A percentile compares a stretch with the other conserved stretches of the same genome.
Conservation (phyloP, 2,329 filamentous ascomycete genomes). For the Fusarium abutilonis region DNA sequence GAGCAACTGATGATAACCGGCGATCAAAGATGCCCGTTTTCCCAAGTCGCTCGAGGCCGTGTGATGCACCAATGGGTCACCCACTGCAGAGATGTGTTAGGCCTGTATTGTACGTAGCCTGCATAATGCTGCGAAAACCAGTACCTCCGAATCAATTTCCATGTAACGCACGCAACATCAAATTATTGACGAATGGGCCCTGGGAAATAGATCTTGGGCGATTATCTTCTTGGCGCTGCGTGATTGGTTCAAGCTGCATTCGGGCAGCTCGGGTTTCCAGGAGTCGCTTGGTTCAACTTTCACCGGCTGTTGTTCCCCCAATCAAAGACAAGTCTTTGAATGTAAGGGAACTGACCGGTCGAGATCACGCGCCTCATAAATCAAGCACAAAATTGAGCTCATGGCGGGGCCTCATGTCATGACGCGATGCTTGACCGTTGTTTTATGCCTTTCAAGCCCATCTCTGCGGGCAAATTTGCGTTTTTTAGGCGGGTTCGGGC, state of each 20-base stretch:
- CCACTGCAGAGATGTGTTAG: constrained; percentile 4
- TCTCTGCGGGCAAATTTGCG: constrained; percentile 55
- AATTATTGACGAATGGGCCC: constrained; percentile 24
- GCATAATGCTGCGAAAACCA: constrained; percentile 5
- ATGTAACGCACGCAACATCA: constrained; percentile 23
- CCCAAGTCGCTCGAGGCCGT: constrained; percentile 7
- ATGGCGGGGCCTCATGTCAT: constrained; percentile 40
- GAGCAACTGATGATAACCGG: constrained; percentile 8
- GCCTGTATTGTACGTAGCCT: neutral
- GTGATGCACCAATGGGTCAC: constrained; percentile 1
- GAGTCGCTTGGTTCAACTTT: constrained; percentile 33
- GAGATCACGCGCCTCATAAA: constrained; percentile 32
- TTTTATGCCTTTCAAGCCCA: constrained; percentile 54
- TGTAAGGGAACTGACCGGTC: constrained; percentile 43
- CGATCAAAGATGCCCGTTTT: constrained; percentile 6
- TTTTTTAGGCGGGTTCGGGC: constrained; percentile 55
- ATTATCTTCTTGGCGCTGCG: constrained; percentile 23
- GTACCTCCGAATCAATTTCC: constrained; percentile 18
- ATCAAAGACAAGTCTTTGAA: constrained; percentile 34
- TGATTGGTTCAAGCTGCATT: constrained; percentile 35
- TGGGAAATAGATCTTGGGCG: constrained; percentile 14
- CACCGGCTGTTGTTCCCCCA: constrained; percentile 38
- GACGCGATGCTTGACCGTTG: constrained; percentile 53
- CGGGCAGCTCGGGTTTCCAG: constrained; percentile 31
- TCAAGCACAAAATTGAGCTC: constrained; percentile 25